A percentile compares a stretch with the other conserved stretches of the same genome.
Conservation (phyloP, 2,329 filamentous ascomycete species). For the Calonectria multiphialidica region DNA sequence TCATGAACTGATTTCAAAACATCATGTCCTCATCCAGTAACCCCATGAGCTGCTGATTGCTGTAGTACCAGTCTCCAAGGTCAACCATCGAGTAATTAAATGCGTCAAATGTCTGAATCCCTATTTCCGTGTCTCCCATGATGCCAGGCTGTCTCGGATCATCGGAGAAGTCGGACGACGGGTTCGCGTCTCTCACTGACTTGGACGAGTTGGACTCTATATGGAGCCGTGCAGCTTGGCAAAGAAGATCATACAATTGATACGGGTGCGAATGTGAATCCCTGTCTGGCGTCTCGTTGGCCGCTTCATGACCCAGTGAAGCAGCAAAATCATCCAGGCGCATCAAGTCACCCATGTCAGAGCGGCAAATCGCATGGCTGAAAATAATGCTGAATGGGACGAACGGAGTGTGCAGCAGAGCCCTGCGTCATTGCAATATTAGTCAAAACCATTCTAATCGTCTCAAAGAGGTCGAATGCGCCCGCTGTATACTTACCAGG, state of each 20-base stretch:
- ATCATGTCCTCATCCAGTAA: constrained; percentile 30
- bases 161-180: accelerated
- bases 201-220: constrained; percentile 25
- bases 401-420: constrained; percentile 51
- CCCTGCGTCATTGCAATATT: constrained; percentile 39
- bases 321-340: constrained; percentile 47
- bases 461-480: no score
- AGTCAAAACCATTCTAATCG: neutral
- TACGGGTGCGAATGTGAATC: constrained; percentile 46
- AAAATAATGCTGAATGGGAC: constrained; percentile 54
- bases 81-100: neutral
- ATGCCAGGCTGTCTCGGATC: neutral
- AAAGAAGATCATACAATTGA: constrained; percentile 50
- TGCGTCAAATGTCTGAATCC: neutral
- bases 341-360: constrained; percentile 11
- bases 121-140: neutral
- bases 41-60: constrained; percentile 33
- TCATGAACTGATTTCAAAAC: neutral
- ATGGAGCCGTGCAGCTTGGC: constrained; percentile 46
- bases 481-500: constrained; percentile 41
- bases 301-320: constrained; percentile 41
- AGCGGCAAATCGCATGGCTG: constrained; percentile 43
- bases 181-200: no score
- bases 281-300: no score
- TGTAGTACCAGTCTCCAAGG: constrained; percentile 29